Base-by-base conservation (phyloP, 1,139 yeast species). In the Wickerhamomyces sp. region DNA sequence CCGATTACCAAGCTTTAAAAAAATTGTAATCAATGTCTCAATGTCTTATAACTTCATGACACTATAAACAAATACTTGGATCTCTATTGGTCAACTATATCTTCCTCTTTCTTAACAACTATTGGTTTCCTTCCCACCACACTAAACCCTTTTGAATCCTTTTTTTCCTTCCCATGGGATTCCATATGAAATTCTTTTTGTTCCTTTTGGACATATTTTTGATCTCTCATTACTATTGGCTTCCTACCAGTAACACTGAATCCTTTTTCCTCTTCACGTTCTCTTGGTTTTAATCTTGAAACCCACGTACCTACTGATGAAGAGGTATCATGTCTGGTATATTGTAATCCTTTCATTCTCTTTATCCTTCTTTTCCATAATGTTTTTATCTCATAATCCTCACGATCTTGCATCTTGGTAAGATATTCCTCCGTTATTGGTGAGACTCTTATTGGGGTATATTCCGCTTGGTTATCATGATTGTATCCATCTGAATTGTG, bases 371-470 rank as follows among this genome's bases (percentile, higher is more conserved):
- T 39, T 34, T 45, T 44, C 52, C 52, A 49, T 8, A 49, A 36
- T 7, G 38, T 43, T 6, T 34, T 35, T 10, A 49, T 42, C 23
- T 49, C 52, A 29, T 7, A 37, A 35, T 47, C 50, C 11, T 42
- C 23, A 18, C 23, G 43, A n/a, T 42, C 43, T 27, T 38, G 29
- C 10, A 47, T 40, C 5, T 43, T 31, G 10, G 40, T 45, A 23
- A 47, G 23, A 32, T 45, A 47, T 30, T 40, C 50, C 33, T 45
- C 44, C 9, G 47, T 45, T 36, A 47, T 47, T 18, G 50, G 50
- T 38, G 48, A 45, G 10, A 47, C 43, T 15, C 38, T 42, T 13
- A 45, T 45, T 8, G 47, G 47, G 11, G 39, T 31, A 8, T 30
- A 39, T n/a, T 29, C 31, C 4, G 13, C 3, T 23, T 18, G 4